Evolutionary conservation across 257 asterid species (phyloP), one percentile per base, ranked within the genome.

Genomic region (Verbena officinalis): DNA sequence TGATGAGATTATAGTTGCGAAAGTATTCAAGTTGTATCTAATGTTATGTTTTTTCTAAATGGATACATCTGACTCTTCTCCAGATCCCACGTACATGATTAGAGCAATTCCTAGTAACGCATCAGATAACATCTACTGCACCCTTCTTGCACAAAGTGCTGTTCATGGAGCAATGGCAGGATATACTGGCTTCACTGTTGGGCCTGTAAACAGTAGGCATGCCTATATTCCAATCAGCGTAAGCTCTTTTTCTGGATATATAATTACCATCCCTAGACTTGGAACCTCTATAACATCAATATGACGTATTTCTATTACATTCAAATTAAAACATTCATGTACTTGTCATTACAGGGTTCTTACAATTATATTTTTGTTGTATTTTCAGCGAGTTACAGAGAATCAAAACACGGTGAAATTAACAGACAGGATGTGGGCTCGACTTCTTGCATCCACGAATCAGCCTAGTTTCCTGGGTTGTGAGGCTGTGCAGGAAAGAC

Each of bases 121-220:
- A 66, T 92, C 96, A 13, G 98, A 92, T 73, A 92, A 92, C 77
- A 81, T 92, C 72, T 92, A 92, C 77, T 92, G 98, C 84, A 85
- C 98, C 27, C 98, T 92, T 81, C 96, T 92, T 73, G 96, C 98
- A 62, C 96, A 92, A 48, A 92, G 86, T 74, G 98, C 97, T 46
- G 83, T 92, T 43, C 97, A 89, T 75, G 98, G 98, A 77, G 96
- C 97, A 68, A 89, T 92, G 98, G 97, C 96, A 13, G 98, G 98
- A 48, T 92, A 68, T 60, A 89, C 97, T 33, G 98, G 98, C 65
- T 92, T 92, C 88, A 87, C 96, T 0, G 95, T 92, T 40, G 98
- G 98, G 65, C 96, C 95, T 21, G 96, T 92, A 56, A 92, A 92
- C 76, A 78, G 88, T 72, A 81, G 91, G 64, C 97, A 87, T 59